A percentile compares a stretch with the other conserved stretches of the same genome.
phyloP scores from a whole-genome alignment of 371 early-diverging fungal species.

The Amoeboaphelidium protococcarum region DNA sequence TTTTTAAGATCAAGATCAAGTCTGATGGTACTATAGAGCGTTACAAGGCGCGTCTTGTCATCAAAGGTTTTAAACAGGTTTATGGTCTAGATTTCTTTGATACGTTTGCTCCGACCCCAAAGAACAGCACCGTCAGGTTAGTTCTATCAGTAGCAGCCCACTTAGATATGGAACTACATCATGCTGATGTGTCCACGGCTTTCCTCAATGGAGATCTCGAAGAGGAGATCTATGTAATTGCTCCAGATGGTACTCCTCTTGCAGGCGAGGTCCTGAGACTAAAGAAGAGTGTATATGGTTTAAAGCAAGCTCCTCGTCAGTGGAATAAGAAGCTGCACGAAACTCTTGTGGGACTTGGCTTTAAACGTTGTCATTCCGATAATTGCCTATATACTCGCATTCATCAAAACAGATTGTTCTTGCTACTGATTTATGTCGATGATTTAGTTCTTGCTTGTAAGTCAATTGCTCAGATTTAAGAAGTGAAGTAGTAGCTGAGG shows the following conservation, averaged over 20 bases:
- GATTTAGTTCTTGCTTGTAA: not conserved
- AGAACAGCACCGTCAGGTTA: not conserved
- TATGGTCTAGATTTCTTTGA: slow-evolving; percentile 9
- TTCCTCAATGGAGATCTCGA: slow-evolving; percentile 4
- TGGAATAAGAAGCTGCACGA: not conserved
- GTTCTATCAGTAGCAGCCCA: not conserved
- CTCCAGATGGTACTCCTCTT: slow-evolving; percentile 2
- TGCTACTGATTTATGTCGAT: not conserved
- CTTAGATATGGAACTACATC: not conserved
- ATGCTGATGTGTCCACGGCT: not conserved
- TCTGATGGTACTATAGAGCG: slow-evolving; percentile 7
- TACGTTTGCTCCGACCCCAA: slow-evolving; percentile 10
- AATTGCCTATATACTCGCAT: not conserved
- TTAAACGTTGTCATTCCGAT: not conserved
- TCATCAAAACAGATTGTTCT: not conserved
- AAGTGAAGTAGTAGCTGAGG: not conserved
- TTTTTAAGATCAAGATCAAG: slow-evolving; percentile 9
- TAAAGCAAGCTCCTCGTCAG: not conserved
- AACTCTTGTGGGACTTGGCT: not conserved
- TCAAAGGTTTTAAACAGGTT: slow-evolving; percentile 8
- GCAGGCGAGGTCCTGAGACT: not conserved
- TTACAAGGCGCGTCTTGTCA: slow-evolving; percentile 12
- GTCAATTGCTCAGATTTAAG: not conserved
- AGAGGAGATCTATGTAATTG: slow-evolving; percentile 5
- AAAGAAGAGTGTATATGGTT: not conserved